phyloP scores from a whole-genome alignment of 257 asterid genomes.

The Solanum commersonii region DNA sequence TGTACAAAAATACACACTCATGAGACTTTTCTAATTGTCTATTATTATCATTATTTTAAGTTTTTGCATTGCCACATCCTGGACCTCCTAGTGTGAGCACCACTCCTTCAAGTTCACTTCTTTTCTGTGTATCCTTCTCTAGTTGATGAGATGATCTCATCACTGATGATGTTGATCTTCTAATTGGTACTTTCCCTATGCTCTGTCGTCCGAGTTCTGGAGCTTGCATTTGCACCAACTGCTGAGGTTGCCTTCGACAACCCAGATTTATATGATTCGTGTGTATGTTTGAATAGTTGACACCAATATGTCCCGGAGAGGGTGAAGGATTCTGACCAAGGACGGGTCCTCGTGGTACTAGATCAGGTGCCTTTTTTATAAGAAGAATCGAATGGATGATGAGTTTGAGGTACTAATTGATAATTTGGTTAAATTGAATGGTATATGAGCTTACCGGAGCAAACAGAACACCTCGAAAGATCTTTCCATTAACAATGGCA shows the following conservation, averaged over 20 bases:
- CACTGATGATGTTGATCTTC: conserved; percentile 19
- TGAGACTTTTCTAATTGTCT: not conserved
- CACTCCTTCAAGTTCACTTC: conserved; percentile 69
- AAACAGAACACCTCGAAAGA: conserved; percentile 77
- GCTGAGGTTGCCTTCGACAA: conserved; percentile 26
- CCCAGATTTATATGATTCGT: conserved; percentile 11
- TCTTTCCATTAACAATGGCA: conserved; percentile 74
- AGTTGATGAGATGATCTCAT: conserved; percentile 10
- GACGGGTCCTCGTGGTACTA: conserved; percentile 27
- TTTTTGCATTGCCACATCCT: conserved; percentile 32
- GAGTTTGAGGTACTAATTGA: not conserved
- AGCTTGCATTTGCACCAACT: conserved; percentile 14
- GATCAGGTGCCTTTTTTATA: conserved; percentile 48
- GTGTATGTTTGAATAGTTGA: not conserved
- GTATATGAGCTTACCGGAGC: conserved; percentile 46
- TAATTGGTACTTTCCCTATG: conserved; percentile 21
- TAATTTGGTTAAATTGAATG: not conserved
- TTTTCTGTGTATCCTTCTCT: conserved; percentile 20
- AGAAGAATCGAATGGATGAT: not conserved
- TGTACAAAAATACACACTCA: not conserved
- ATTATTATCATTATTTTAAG: not conserved
- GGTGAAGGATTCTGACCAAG: conserved; percentile 20
- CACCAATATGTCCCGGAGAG: conserved; percentile 4
- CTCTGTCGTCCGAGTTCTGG: conserved; percentile 10
- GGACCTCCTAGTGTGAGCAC: conserved; percentile 76